Base-by-base conservation (phyloP, 352 stramenopile genomes). In the Pythium myriotylum region DNA sequence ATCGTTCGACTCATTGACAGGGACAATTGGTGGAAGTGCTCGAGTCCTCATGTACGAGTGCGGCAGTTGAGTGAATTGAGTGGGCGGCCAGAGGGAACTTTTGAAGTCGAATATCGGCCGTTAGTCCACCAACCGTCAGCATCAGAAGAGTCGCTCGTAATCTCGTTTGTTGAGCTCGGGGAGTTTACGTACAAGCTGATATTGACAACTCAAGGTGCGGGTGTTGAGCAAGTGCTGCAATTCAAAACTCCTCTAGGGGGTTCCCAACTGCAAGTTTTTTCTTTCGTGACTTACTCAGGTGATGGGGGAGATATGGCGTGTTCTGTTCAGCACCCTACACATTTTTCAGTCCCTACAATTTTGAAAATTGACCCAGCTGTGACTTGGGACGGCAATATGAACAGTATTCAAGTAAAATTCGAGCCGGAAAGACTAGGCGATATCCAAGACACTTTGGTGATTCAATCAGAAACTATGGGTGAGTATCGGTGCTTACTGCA, bases 41-140 rank as follows among this genome's bases (percentile, higher is more conserved):
- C 91, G 46, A 88, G 72, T 32, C 68, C 79, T n/a, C 72, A 75
- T 16, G 73, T 89, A 29, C 87, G 87, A 8, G 84, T 97, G 5
- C 72, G 69, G 2, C 76, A 92, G 46, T 42, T 97, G 7, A 81
- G 62, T 4, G 76, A 80, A 22, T 90, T 97, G 50, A 84, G 65
- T 24, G 84, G 74, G 3, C 84, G 76, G 33, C 55, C 78, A 0
- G 91, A 98, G 67, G 89, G 91, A 1, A 72, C 74, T 10, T 97
- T 94, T 59, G 91, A 97, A 50, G 72, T 98, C 22, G 88, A 97
- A 59, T 98, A 95, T 65, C 77, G 92, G 13, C 92, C 92, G 7
- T 81, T 86, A 6, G 32, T 96, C 26, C 76, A 91, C 23, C 76
- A 9, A 17, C n/a, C 65, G 0, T 45, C 65, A 5, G 72, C 76